Evolutionary conservation across 306 rosid genomes (phyloP), one percentile per base, ranked within the genome.

Genomic region (Pyrus betulifolia): DNA sequence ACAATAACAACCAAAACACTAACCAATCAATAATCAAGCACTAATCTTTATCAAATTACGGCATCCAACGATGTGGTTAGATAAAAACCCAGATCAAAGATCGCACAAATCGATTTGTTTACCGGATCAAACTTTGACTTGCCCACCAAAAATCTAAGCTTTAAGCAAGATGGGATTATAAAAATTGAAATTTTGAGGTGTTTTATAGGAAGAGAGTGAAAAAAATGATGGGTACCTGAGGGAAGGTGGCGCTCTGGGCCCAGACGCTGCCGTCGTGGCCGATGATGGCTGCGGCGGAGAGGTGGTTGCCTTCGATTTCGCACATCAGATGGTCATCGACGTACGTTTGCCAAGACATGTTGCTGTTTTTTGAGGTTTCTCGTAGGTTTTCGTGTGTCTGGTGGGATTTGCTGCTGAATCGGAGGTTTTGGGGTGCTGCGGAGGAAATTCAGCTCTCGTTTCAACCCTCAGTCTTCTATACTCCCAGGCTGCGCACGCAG

Each of bases 261-360:
- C 97, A 93, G 71, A 93, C 92, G 78, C 87, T 89, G 55, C 97
- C 97, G 74, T 90, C 96, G 1, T 75, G 94, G 78, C 96, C 97
- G 80, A 90, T 21, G 80, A 93, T 93, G 63, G 97, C 97, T 0
- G 97, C 92, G 45, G 89, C 76, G 45, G 77, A 62, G 80, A 93
- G 92, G 74, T 74, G 87, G 46, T 90, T 82, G 13, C 93, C 93
- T 25, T 92, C 97, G 31, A 90, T 88, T 0, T 93, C 97, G 80
- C 97, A 93, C 73, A 93, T 73, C 62, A 93, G 89, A 76, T 93
- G 97, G 3, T 93, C 97, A 59, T 93, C 97, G 5, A 93, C 96
- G 67, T 93, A 93, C 6, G 89, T n/a, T 77, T 93, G 96, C 97
- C 96, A 93, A 91, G 97, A 93, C 97, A 93, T 91, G 82, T 70